A percentile compares a stretch with the other conserved stretches of the same genome.
Evolutionary conservation across 192 early-diverging fungal genomes (phyloP).

Genomic region (Backusella macrospora): DNA sequence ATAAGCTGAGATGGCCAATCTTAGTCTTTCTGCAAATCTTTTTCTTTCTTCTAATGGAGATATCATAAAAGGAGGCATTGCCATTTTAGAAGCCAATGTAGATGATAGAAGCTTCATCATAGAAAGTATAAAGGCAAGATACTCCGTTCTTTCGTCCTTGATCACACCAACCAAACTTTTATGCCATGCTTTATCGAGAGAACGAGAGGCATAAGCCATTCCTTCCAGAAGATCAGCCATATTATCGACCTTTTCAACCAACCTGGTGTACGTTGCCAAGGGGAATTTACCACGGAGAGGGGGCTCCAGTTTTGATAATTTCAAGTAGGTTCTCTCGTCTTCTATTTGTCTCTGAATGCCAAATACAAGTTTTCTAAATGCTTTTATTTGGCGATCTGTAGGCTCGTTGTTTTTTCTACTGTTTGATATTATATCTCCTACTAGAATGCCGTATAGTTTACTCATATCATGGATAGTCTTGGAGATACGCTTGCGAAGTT

Average conservation of each 20-base stretch:
- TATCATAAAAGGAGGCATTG: slow-evolving; percentile 35
- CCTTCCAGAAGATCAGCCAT: slow-evolving; percentile 37
- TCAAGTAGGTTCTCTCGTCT: slow-evolving; percentile 34
- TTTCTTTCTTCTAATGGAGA: slow-evolving; percentile 23
- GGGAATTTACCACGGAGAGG: slow-evolving; percentile 46
- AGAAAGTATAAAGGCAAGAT: slow-evolving; percentile 32
- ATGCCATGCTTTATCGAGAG: slow-evolving; percentile 12
- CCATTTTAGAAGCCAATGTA: slow-evolving; percentile 33
- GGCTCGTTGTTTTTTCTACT: background rate
- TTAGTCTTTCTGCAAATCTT: slow-evolving; percentile 11
- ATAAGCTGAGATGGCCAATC: background rate
- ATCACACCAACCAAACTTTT: background rate
- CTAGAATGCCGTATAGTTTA: slow-evolving; percentile 30
- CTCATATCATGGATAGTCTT: slow-evolving; percentile 40
- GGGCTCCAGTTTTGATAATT: slow-evolving; percentile 38
- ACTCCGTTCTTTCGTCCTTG: slow-evolving; percentile 6
- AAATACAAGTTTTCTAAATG: slow-evolving; percentile 11
- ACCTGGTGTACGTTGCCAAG: slow-evolving; percentile 24
- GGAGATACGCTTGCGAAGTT: slow-evolving; percentile 41
- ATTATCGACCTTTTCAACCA: slow-evolving; percentile 41
- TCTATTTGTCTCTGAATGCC: slow-evolving; percentile 36
- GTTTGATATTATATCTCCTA: background rate
- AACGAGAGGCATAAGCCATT: slow-evolving; percentile 26
- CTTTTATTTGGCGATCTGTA: slow-evolving; percentile 16
- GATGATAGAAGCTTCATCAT: slow-evolving; percentile 33